Evolutionary conservation across 2,329 filamentous ascomycete species (phyloP), one percentile per base, ranked within the genome.

Genomic region (Calonectria ilicicola): DNA sequence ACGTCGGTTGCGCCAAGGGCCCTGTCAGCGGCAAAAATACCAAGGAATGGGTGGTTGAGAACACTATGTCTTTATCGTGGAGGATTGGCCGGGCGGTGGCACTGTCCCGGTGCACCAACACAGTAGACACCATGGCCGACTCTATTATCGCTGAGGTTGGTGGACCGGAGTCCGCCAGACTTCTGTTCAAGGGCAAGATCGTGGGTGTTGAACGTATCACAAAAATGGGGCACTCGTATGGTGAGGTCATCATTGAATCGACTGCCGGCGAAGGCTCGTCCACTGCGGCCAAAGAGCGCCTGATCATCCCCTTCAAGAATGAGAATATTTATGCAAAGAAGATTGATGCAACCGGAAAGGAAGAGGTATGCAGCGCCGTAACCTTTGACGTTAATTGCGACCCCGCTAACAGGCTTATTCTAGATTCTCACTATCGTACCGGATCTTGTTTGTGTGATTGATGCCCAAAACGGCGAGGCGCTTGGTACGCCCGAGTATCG

Each of bases 271-370:
- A 83, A 72, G 72, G 73, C 15, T 51, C 32, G 9, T 27, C 47
- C 12, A 77, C 62, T 2, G 17, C 67, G 72, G 46, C 70, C 81
- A 70, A 35, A 80, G 82, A n/a, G 27, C 67, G 5, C 64, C 79
- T 89, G 65, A 86, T 84, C 67, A 88, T 90, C 42, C 88, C 89
- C 0, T 90, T 90, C 83, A 89, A 89, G 81, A 90, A 91, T 77
- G 89, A 90, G 74, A 90, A 90, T 74, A 87, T 90, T 44, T 86
- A 86, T 53, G 88, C 86, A 0, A 53, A 74, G 26, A 74, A 76
- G 19, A 74, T 73, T 3, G 73, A 53, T 5, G 74, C 70, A 0
- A 69, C 69, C n/a, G 79, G 76, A 1, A 71, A 72, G 14, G 75
- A 78, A 38, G 73, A 77, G 71, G 78, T 78, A 58, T 35, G 32